A percentile compares a stretch with the other conserved stretches of the same genome.
Evolutionary conservation across 805 yeast species (phyloP).

Genomic region (Kodamaea kakaduensis): DNA sequence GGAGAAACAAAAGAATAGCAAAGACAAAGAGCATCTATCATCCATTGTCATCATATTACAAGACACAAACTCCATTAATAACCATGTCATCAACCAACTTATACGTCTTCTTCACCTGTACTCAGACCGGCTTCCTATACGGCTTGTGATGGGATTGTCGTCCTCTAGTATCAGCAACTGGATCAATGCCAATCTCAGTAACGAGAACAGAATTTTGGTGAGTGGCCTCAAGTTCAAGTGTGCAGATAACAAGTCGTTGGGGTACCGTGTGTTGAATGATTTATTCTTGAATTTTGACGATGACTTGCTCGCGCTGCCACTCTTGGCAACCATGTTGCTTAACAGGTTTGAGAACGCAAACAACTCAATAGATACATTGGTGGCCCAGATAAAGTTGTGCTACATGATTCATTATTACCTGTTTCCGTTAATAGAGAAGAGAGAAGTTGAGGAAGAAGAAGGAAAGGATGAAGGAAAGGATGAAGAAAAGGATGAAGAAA

Average conservation of each 20-base stretch:
- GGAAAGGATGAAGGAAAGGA: constrained; percentile 4
- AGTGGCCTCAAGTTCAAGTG: constrained; percentile 30
- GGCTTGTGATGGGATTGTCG: constrained; percentile 35
- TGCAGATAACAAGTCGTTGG: constrained; percentile 30
- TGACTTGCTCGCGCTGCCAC: constrained; percentile 16
- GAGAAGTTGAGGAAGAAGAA: constrained; percentile 20
- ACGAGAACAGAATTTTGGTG: constrained; percentile 25
- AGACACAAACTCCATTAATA: constrained; percentile 33
- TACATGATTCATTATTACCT: constrained; percentile 40
- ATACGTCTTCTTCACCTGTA: constrained; percentile 29
- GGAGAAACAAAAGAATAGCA: constrained; percentile 11
- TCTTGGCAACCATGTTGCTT: constrained; percentile 25
- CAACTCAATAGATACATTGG: constrained; percentile 38
- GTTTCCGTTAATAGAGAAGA: constrained; percentile 34
- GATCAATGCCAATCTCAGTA: constrained; percentile 32
- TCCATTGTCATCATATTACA: constrained; percentile 29
- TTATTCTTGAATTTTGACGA: constrained; percentile 22
- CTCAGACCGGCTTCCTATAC: constrained; percentile 25
- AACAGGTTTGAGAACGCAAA: constrained; percentile 35
- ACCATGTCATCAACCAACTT: constrained; percentile 34
- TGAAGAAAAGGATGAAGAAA: constrained; percentile 3
- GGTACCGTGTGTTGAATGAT: constrained; percentile 30
- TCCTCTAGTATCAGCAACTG: constrained; percentile 33
- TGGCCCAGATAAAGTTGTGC: constrained; percentile 33
- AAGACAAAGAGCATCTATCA: constrained; percentile 5